phyloP scores from a whole-genome alignment of 768 basidiomycete species.

The Phaeolepiota aurea region DNA sequence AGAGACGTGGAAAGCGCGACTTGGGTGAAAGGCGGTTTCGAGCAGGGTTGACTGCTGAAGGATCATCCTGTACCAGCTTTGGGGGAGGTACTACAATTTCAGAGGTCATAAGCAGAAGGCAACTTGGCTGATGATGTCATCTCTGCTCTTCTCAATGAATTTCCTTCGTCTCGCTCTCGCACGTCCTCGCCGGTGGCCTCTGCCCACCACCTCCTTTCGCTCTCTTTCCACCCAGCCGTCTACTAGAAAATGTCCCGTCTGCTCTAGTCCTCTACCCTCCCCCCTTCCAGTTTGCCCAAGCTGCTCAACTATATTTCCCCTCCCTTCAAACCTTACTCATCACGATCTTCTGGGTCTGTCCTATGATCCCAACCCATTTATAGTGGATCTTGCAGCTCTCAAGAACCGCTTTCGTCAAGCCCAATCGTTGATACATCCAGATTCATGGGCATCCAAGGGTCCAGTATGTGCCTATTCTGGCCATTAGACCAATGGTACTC shows the following conservation, averaged over 20 bases:
- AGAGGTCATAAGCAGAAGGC: neutral
- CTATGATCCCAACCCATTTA: constrained; percentile 59
- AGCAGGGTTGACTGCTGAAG: constrained; percentile 34
- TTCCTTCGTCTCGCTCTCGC: neutral
- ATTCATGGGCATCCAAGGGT: constrained; percentile 69
- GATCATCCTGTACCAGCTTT: constrained; percentile 29
- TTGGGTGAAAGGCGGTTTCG: constrained; percentile 34
- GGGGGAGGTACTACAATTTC: constrained; percentile 20
- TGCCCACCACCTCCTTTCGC: neutral
- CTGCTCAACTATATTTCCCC: constrained; percentile 60
- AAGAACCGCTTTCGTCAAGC: constrained; percentile 61
- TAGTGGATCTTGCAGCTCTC: constrained; percentile 51
- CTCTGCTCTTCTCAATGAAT: neutral
- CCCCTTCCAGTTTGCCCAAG: constrained; percentile 64
- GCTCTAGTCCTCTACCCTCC: constrained; percentile 50
- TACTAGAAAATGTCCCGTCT: constrained; percentile 47
- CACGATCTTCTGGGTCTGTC: constrained; percentile 65
- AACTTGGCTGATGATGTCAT: neutral
- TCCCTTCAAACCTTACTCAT: constrained; percentile 48
- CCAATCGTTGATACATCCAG: constrained; percentile 80
- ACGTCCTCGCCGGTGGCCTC: neutral
- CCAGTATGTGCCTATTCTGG: constrained; percentile 26
- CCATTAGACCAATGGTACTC: constrained; percentile 5
- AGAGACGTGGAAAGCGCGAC: constrained; percentile 25
- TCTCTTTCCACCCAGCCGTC: neutral